Evolutionary conservation across 2,329 filamentous ascomycete genomes (phyloP), one percentile per base, ranked within the genome.

Genomic region (Aspergillus texensis): DNA sequence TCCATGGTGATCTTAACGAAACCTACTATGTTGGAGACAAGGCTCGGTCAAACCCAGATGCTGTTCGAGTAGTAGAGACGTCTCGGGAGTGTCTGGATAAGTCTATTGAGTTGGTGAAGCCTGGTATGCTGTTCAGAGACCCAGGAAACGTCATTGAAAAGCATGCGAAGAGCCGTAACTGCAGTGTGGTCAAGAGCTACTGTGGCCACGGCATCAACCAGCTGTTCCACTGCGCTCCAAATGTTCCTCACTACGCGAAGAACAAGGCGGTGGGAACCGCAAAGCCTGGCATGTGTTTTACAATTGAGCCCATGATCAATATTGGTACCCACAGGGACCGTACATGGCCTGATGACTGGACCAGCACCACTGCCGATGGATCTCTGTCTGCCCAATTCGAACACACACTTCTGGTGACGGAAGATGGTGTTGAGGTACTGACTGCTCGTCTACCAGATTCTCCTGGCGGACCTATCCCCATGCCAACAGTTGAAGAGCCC

Each of bases 341-440:
- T 77, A 98, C 93, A 0, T 99, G 95, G 95, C 95, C 95, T 0
- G 95, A 99, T 77, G 93, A 98, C 82, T 99, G 95, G 95, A 99
- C 95, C 1, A 97, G 93, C 79, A 92, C 92, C 6, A 99, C 95
- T 0, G 87, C 89, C 62, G 95, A 99, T 76, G 95, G 95, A 57
- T 91, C 91, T 79, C 84, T 88, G 75, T 97, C 94, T 19, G 95
- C 95, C 11, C 95, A 99, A 76, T 99, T 99, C 87, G 92, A 96
- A 77, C 92, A 96, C 75, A 95, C 92, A 0, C 81, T 96, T 58
- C 82, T 96, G 11, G 91, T 96, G 2, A 96, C 92, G 0, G 91
- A 93, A 72, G 87, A 90, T 68, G 92, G 92, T 1, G 90, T 93
- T 8, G 92, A 96, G 79, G 83, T 96, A 52, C 78, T 96, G 70